Evolutionary conservation across 2,329 filamentous ascomycete genomes (phyloP).

Genomic region (Hymenoscyphus fructigenus): DNA sequence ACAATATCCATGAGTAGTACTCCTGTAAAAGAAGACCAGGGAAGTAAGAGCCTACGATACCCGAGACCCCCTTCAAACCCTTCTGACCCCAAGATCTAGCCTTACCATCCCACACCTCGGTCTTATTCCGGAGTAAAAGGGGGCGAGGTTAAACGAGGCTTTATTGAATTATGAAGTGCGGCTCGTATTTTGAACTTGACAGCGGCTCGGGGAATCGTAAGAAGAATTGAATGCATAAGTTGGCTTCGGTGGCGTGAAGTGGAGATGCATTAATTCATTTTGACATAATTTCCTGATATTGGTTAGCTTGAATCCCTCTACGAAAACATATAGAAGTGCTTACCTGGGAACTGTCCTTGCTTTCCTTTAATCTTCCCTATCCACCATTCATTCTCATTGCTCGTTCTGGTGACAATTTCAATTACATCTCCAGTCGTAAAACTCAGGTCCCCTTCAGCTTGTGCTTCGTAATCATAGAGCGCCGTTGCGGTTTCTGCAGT

Average conservation of each 20-base stretch:
- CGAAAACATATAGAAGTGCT: constrained; percentile 31
- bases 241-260: not conserved
- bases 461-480: constrained; percentile 93
- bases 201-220: not conserved
- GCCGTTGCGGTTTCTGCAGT: constrained; percentile 79
- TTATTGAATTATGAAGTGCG: not conserved
- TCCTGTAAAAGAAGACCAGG: not conserved
- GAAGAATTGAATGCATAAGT: not conserved
- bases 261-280: constrained; percentile 3
- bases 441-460: constrained; percentile 90
- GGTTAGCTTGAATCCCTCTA: constrained; percentile 16
- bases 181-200: not conserved
- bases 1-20: not conserved
- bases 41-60: not conserved
- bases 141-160: not conserved
- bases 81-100: too few species aligned
- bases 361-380: constrained; percentile 75
- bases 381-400: constrained; percentile 98
- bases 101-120: not conserved
- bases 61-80: not conserved
- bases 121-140: not conserved
- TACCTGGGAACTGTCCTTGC: constrained; percentile 93
- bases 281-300: constrained; percentile 50
- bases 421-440: constrained; percentile 88
- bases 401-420: constrained; percentile 79